These are phyloP conservation scores for Exophiala alcalophila DNA, from an alignment of 2,329 filamentous ascomycete species.

Conservation along the genomic window DNA sequence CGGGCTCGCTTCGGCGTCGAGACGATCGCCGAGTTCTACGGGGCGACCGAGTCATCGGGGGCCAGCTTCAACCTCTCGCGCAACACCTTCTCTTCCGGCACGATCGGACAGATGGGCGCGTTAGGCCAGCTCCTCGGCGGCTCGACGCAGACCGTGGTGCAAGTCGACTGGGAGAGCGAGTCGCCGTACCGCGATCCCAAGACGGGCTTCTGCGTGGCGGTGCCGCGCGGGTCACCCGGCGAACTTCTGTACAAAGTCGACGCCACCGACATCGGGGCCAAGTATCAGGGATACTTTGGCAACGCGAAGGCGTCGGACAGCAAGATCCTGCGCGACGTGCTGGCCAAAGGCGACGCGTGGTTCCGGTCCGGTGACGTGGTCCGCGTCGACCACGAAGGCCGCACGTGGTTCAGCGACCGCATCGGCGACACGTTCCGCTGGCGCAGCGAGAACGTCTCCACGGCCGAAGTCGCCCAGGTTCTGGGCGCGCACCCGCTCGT, in stretches of 20 bases:
- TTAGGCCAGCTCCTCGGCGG: constrained; percentile 58
- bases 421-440: constrained; percentile 73
- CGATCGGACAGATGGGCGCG: constrained; percentile 70
- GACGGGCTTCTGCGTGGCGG: constrained; percentile 65
- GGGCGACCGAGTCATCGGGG: constrained; percentile 68
- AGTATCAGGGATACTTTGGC: constrained; percentile 68
- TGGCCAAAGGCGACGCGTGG: constrained; percentile 65
- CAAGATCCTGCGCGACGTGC: constrained; percentile 64
- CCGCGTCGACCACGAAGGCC: constrained; percentile 58
- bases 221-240: constrained; percentile 62
- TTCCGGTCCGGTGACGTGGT: constrained; percentile 68
- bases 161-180: constrained; percentile 70
- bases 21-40: constrained; percentile 76
- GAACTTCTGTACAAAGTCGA: constrained; percentile 61
- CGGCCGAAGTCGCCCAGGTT: constrained; percentile 64
- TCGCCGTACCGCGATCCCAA: constrained; percentile 63
- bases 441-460: constrained; percentile 69
- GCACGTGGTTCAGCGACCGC: constrained; percentile 68
- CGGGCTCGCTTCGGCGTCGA: constrained; percentile 75
- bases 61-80: constrained; percentile 70
- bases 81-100: constrained; percentile 72
- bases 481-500: constrained; percentile 57
- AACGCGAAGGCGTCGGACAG: constrained; percentile 64
- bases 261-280: constrained; percentile 54
- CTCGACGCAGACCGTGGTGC: constrained; percentile 56